Percentiles rank a stretch among this genome's conserved stretches.
Conservation (phyloP, 108 stramenopile genomes). For the Cylindrotheca closterium region DNA sequence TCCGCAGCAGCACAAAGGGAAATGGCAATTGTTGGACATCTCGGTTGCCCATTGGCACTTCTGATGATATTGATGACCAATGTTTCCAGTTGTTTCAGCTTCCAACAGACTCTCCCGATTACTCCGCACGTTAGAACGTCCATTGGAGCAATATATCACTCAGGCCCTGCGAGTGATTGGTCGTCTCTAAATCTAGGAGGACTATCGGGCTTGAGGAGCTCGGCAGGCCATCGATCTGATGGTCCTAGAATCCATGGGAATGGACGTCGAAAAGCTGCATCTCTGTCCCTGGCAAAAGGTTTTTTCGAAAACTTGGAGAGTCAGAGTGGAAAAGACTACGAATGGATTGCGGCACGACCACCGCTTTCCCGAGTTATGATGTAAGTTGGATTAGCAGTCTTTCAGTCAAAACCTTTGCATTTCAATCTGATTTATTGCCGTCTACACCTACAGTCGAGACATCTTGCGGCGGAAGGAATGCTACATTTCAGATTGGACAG, state of each 20-base stretch:
- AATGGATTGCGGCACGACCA: conserved; percentile 21
- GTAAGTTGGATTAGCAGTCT: conserved; percentile 16
- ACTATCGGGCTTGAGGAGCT: no score
- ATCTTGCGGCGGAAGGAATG: conserved; percentile 36
- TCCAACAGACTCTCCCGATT: neutral
- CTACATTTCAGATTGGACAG: conserved; percentile 78
- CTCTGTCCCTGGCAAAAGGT: conserved; percentile 17
- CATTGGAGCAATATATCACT: neutral
- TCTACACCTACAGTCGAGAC: conserved; percentile 45
- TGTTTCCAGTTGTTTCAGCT: neutral
- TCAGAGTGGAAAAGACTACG: conserved; percentile 31
- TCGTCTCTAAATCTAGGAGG: no score
- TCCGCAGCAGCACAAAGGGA: no score
- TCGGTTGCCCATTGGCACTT: no score
- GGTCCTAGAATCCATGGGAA: no score
- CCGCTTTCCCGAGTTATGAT: conserved; percentile 27
- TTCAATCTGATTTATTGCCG: neutral
- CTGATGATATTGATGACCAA: no score
- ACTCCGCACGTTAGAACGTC: no score
- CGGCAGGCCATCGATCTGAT: no score
- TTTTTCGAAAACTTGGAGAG: conserved; percentile 27
- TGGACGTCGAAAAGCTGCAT: neutral
- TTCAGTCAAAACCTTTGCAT: neutral
- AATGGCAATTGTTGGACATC: no score
- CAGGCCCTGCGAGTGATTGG: no score